phyloP scores from a whole-genome alignment of 495 filamentous ascomycete genomes.

The Durotheca rogersii region DNA sequence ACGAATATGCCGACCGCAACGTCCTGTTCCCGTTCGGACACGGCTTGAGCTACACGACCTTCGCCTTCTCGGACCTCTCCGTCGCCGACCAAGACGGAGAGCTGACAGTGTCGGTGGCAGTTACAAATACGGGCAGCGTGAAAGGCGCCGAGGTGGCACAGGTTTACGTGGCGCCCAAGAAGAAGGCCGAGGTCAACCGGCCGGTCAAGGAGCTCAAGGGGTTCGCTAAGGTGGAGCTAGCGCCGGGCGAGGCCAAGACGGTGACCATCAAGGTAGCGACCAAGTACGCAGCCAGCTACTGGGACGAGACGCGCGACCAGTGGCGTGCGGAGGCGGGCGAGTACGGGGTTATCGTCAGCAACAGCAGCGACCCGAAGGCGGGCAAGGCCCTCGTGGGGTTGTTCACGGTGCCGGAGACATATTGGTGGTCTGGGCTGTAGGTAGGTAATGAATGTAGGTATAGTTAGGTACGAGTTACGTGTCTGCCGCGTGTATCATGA shows the following conservation, averaged over 20 bases:
- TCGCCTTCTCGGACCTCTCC: constrained; percentile 55
- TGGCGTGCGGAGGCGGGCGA: constrained; percentile 67
- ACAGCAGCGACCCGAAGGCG: constrained; percentile 49
- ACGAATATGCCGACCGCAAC: constrained; percentile 62
- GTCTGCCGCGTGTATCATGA: too few relatives aligned
- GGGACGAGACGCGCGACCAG: constrained; percentile 64
- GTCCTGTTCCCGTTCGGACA: constrained; percentile 73
- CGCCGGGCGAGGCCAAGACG: constrained; percentile 60
- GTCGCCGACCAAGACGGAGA: constrained; percentile 37
- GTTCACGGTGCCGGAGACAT: constrained; percentile 57
- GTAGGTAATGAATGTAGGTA: too few relatives aligned
- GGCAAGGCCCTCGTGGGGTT: constrained; percentile 43
- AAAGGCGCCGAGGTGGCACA: constrained; percentile 71
- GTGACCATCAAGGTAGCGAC: constrained; percentile 58
- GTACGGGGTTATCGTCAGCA: constrained; percentile 58
- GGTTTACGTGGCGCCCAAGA: constrained; percentile 51
- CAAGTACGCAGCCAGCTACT: constrained; percentile 66
- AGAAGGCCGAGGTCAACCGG: constrained; percentile 52
- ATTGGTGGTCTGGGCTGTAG: constrained; percentile 58
- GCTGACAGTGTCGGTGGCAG: constrained; percentile 47
- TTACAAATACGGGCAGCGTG: constrained; percentile 60
- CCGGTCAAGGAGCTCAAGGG: constrained; percentile 71
- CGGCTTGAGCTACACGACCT: constrained; percentile 72
- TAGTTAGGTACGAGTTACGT: too few relatives aligned
- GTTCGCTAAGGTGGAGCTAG: constrained; percentile 67